Conservation (phyloP, 495 filamentous ascomycete species). For the Tuber indicum region DNA sequence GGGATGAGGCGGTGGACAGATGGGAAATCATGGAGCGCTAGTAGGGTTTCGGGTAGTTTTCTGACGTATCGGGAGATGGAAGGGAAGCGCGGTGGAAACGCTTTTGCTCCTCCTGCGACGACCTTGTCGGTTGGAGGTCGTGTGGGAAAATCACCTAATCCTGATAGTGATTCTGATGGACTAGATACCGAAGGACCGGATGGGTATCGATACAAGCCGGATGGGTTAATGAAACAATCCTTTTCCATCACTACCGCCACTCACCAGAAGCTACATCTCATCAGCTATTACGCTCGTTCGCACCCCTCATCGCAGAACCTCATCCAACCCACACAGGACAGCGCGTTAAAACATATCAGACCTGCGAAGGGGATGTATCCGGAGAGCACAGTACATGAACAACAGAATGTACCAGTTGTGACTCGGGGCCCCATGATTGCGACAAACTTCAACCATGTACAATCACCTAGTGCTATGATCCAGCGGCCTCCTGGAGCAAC, state of each 20-base stretch:
- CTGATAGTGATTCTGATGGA: conserved; percentile 72
- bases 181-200: conserved; percentile 82
- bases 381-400: conserved; percentile 88
- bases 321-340: conserved; percentile 71
- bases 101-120: conserved; percentile 52
- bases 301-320: conserved; percentile 60
- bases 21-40: conserved; percentile 98
- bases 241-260: conserved; percentile 94
- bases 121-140: conserved; percentile 45
- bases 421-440: conserved; percentile 39
- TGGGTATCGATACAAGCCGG: conserved; percentile 93
- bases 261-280: conserved; percentile 88
- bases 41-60: conserved; percentile 94
- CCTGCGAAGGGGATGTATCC: conserved; percentile 92
- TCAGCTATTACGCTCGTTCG: conserved; percentile 88
- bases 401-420: conserved; percentile 55
- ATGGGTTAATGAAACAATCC: conserved; percentile 97
- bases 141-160: conserved; percentile 74
- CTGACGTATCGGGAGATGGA: conserved; percentile 98
- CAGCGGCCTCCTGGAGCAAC: conserved; percentile 36
- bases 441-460: conserved; percentile 36
- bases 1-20: conserved; percentile 99
- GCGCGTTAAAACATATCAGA: conserved; percentile 70
- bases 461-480: conserved; percentile 25
- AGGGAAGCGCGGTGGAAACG: conserved; percentile 73